These are phyloP conservation scores for Hypocreales sp. DNA, from an alignment of 2,329 filamentous ascomycete genomes.

Conservation along the genomic window DNA sequence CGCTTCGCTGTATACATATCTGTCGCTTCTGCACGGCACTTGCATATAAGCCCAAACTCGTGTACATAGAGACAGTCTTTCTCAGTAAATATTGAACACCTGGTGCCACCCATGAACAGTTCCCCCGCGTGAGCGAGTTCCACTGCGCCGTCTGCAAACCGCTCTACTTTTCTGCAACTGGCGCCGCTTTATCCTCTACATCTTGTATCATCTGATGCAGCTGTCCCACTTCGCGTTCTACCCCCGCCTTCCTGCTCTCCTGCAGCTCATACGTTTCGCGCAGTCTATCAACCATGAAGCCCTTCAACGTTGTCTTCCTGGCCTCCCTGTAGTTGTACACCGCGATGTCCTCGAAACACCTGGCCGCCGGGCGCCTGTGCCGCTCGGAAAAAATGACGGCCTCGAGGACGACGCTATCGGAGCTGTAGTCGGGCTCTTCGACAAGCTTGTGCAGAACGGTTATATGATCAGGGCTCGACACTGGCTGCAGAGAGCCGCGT, in stretches of 20 bases:
- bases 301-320: slow-evolving; percentile 21
- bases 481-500: slow-evolving; percentile 38
- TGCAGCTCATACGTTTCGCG: slow-evolving; percentile 19
- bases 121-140: too few species aligned
- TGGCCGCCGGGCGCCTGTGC: slow-evolving; percentile 56
- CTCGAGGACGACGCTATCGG: slow-evolving; percentile 39
- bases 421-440: slow-evolving; percentile 24
- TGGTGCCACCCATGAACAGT: too few species aligned
- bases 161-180: too few species aligned
- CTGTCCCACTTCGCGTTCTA: slow-evolving; percentile 6
- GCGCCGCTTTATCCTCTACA: too few species aligned
- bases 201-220: slow-evolving; percentile 1
- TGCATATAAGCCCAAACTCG: too few species aligned
- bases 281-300: slow-evolving; percentile 24
- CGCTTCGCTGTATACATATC: slow-evolving; percentile 7
- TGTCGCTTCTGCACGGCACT: slow-evolving; percentile 1
- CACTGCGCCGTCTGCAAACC: too few species aligned
- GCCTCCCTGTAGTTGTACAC: slow-evolving; percentile 16
- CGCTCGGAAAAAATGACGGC: slow-evolving; percentile 59
- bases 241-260: slow-evolving; percentile 7
- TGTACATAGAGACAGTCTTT: not conserved
- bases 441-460: slow-evolving; percentile 71
- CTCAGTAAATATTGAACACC: too few species aligned
- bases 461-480: slow-evolving; percentile 69
- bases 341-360: slow-evolving; percentile 43